phyloP scores from a whole-genome alignment of 2,329 filamentous ascomycete species.

The Aspergillus chevalieri region DNA sequence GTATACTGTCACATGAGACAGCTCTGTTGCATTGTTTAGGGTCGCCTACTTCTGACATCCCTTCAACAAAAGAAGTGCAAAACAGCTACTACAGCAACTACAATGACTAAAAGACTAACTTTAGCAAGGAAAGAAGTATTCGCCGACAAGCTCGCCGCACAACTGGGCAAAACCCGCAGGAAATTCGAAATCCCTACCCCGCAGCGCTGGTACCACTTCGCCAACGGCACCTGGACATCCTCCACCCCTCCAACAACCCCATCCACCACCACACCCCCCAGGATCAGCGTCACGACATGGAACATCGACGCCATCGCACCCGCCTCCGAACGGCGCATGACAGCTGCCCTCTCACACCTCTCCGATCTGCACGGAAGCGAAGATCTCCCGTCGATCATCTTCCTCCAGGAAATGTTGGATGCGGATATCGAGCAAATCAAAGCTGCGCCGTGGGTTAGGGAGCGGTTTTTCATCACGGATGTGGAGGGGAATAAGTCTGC shows the following conservation, averaged over 20 bases:
- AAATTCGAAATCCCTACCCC: no score
- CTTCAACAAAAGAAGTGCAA: no score
- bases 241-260: background rate
- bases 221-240: background rate
- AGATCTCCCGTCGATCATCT: slow-evolving; percentile 36
- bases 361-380: slow-evolving; percentile 19
- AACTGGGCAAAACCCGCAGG: no score
- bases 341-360: slow-evolving; percentile 36
- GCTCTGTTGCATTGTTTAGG: no score
- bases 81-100: no score
- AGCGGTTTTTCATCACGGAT: slow-evolving; percentile 47
- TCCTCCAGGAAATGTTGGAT: slow-evolving; percentile 49
- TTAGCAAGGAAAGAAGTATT: no score
- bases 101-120: no score
- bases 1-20: no score
- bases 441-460: slow-evolving; percentile 42
- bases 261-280: slow-evolving; percentile 1
- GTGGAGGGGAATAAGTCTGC: slow-evolving; percentile 32
- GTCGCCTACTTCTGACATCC: no score
- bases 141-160: no score
- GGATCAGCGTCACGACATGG: slow-evolving; percentile 39
- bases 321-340: slow-evolving; percentile 36
- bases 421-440: slow-evolving; percentile 44
- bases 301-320: slow-evolving; percentile 45
- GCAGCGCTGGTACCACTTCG: background rate